These are phyloP conservation scores for Biscutella auriculata DNA, from an alignment of 441 rosid genomes.

Conservation along the genomic window DNA sequence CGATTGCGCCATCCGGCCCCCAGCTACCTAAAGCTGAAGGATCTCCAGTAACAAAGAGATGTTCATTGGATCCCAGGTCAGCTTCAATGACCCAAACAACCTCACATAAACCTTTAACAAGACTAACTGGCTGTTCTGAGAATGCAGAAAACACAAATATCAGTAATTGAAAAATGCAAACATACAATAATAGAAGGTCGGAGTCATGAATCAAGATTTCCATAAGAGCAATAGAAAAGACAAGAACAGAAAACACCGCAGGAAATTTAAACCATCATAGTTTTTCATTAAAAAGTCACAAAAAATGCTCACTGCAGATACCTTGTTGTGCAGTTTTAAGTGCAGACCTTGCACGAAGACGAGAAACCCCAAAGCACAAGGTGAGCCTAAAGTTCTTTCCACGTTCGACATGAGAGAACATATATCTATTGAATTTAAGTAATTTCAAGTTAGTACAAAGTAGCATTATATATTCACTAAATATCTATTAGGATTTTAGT, in stretches of 20 bases:
- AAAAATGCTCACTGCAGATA: slow-evolving; percentile 9
- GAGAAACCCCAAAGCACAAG: slow-evolving; percentile 27
- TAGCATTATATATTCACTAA: neutral
- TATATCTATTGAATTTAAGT: slow-evolving; percentile 30
- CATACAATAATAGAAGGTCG: neutral
- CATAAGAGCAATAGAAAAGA: neutral
- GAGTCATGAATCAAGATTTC: neutral
- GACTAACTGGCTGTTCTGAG: slow-evolving; percentile 41
- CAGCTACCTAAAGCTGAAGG: slow-evolving; percentile 63
- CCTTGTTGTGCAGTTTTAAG: slow-evolving; percentile 36
- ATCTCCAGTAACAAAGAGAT: slow-evolving; percentile 69
- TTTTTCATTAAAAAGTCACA: neutral
- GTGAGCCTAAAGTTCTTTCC: slow-evolving; percentile 27
- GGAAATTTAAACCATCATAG: neutral
- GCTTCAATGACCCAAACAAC: slow-evolving; percentile 80
- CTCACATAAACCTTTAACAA: slow-evolving; percentile 37
- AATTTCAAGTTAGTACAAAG: slow-evolving; percentile 6
- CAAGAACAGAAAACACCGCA: neutral
- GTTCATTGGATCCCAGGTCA: slow-evolving; percentile 51
- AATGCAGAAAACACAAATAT: slow-evolving; percentile 16
- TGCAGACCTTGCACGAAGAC: slow-evolving; percentile 25
- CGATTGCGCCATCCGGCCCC: slow-evolving; percentile 66
- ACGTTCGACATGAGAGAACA: slow-evolving; percentile 24
- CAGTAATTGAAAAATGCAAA: neutral
- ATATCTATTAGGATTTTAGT: neutral